phyloP scores from a whole-genome alignment of 441 rosid genomes.

The Arabidopsis lyrata region DNA sequence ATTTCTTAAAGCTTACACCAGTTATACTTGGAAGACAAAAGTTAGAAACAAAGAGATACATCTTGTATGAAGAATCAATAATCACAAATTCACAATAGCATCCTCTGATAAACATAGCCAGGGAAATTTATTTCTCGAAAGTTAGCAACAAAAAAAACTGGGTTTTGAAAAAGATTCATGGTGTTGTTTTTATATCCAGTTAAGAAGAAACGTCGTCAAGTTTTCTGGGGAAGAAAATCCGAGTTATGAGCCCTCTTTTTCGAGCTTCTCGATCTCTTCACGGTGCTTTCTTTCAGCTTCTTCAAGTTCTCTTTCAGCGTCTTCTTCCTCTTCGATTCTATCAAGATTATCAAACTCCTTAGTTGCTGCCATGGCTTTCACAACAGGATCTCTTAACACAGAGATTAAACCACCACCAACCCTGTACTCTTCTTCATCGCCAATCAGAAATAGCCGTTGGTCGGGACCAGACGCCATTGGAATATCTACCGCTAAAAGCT shows the following conservation, averaged over 20 bases:
- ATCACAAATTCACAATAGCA: constrained; percentile 27
- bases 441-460: constrained; percentile 78
- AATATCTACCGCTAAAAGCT: constrained; percentile 86
- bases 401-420: constrained; percentile 86
- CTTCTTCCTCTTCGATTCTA: constrained; percentile 86
- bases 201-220: constrained; percentile 13
- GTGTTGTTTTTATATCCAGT: constrained; percentile 29
- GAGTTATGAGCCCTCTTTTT: constrained; percentile 54
- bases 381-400: constrained; percentile 87
- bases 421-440: constrained; percentile 90
- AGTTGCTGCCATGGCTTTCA: constrained; percentile 94
- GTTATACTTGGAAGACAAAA: constrained; percentile 3
- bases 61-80: constrained; percentile 27
- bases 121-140: constrained; percentile 26
- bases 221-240: constrained; percentile 25
- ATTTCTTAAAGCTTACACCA: constrained; percentile 11
- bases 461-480: constrained; percentile 93
- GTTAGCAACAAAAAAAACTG: constrained; percentile 17
- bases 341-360: constrained; percentile 93
- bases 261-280: constrained; percentile 78
- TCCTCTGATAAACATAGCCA: constrained; percentile 31
- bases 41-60: constrained; percentile 4
- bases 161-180: constrained; percentile 9
- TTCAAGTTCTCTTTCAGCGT: constrained; percentile 71
- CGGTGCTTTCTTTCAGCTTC: constrained; percentile 82